Evolutionary conservation across 805 yeast species (phyloP), one percentile per base, ranked within the genome.

Genomic region (Metschnikowia drakensbergensis): DNA sequence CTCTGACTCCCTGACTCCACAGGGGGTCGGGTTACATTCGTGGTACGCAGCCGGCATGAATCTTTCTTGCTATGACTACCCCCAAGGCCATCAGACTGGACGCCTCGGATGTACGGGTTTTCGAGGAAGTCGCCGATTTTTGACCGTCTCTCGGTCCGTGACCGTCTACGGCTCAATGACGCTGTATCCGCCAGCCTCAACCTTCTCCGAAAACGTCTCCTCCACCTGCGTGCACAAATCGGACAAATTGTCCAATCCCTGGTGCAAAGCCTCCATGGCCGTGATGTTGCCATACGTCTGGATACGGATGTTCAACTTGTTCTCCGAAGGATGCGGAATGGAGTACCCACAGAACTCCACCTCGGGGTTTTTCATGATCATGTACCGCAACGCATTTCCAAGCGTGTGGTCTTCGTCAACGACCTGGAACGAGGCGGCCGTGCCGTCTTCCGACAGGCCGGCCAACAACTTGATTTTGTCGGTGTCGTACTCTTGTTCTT

Each of bases 331-430:
- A 69, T 94, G 99, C 8, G 99, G 99, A 57, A 94, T 94, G 38
- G 97, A 89, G 71, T 94, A 94, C 48, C 99, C 99, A 64, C 98
- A 92, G 67, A 94, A 94, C 64, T 94, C 99, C 26, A 94, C 99
- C 56, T 90, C 96, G 34, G 97, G 97, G 59, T 94, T 94, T 71
- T 92, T 91, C 96, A 94, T 90, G 59, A 94, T 89, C 65, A 92
- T 83, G 68, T 90, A 91, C 65, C 97, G 83, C 46, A 94, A 78
- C 5, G 98, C 86, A 62, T 94, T 94, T 25, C 99, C 99, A 44
- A 94, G 71, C 1, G 99, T 94, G 66, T 94, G 99, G 69, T 94
- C 99, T 68, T 94, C 99, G 58, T 90, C 94, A 30, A 81, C 66
- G 52, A 94, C 85, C 68, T 92, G 96, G 73, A 94, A 94, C 4